These are phyloP conservation scores for Persicaria tinctoria DNA, from an alignment of 148 eudicot species.

Conservation along the genomic window DNA sequence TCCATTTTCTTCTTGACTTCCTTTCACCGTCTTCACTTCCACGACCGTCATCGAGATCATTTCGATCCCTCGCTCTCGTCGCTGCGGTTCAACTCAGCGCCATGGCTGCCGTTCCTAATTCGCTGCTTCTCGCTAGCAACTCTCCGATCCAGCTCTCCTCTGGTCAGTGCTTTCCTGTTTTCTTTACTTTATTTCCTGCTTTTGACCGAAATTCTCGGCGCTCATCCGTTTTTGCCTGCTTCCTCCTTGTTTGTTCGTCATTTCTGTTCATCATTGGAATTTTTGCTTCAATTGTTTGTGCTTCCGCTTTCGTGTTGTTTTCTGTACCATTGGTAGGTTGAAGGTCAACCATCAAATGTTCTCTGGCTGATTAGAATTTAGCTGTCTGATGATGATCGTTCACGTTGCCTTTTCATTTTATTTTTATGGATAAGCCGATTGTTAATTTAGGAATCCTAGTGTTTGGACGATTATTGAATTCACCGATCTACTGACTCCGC, in stretches of 20 bases:
- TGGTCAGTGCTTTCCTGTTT: constrained; percentile 25
- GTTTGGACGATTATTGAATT: not conserved
- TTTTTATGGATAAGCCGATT: not conserved
- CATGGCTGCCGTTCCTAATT: constrained; percentile 39
- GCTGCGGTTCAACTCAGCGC: not conserved
- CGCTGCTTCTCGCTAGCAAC: constrained; percentile 27
- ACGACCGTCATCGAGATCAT: not conserved
- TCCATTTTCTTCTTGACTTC: constrained; percentile 1
- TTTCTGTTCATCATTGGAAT: not conserved
- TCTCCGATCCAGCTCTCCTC: constrained; percentile 27
- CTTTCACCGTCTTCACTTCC: not conserved
- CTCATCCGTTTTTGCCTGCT: constrained; percentile 3
- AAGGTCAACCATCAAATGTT: constrained; percentile 1
- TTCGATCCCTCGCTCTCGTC: not conserved
- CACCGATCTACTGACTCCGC: not conserved
- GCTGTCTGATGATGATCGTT: not conserved
- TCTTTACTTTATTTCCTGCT: not conserved
- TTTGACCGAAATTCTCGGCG: not conserved
- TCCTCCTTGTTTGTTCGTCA: not conserved
- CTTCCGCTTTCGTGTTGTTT: not conserved
- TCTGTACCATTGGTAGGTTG: not conserved
- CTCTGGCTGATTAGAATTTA: not conserved
- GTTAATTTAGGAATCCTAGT: not conserved
- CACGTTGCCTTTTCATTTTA: not conserved
- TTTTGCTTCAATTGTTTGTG: not conserved